Conservation (phyloP, 768 basidiomycete genomes). For the Astraeus odoratus region DNA sequence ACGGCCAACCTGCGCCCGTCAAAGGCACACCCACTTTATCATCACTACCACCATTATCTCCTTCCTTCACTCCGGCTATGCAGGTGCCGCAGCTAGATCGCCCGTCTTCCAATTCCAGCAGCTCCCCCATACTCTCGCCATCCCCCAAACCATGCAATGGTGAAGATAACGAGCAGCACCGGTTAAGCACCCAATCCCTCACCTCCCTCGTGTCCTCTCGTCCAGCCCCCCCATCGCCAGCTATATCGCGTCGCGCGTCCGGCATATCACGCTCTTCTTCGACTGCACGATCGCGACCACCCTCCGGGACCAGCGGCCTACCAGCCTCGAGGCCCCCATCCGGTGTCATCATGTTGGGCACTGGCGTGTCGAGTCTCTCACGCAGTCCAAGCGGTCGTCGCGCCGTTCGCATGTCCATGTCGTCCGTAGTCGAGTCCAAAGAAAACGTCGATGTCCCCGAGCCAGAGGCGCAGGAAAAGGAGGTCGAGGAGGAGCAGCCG, state of each 20-base stretch:
- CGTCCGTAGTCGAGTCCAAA: constrained; percentile 8
- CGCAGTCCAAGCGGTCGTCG: constrained; percentile 16
- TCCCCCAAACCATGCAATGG: no score
- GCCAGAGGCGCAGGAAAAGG: background rate
- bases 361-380: constrained; percentile 2
- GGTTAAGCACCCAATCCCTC: constrained; percentile 19
- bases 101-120: no score
- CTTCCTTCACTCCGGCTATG: no score
- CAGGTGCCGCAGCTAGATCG: no score
- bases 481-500: no score
- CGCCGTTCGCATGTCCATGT: constrained; percentile 7
- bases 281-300: constrained; percentile 12
- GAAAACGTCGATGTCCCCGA: background rate
- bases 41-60: no score
- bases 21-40: no score
- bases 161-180: constrained; percentile 7
- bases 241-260: constrained; percentile 38
- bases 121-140: no score
- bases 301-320: constrained; percentile 13
- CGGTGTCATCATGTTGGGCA: constrained; percentile 5
- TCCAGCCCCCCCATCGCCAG: constrained; percentile 58
- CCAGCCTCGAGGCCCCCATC: constrained; percentile 18
- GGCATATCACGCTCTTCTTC: constrained; percentile 22
- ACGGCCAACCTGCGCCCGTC: background rate
- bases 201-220: constrained; percentile 40